Conservation (phyloP, 768 basidiomycete genomes). For the Mycena vitilis region DNA sequence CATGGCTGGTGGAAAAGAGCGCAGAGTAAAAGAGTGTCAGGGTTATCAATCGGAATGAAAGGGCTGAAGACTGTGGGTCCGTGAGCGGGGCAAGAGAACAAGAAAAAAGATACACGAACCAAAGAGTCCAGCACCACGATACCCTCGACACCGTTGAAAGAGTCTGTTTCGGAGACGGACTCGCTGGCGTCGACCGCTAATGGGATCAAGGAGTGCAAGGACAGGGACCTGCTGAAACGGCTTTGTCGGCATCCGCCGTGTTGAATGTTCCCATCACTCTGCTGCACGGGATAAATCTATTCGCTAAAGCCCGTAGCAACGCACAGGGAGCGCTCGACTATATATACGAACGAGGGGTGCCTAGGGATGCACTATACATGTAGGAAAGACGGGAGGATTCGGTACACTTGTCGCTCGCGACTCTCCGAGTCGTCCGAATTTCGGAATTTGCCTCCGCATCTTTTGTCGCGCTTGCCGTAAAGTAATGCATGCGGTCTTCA, state of each 20-base stretch:
- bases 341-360: no score
- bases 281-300: not conserved
- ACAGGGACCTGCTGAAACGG: not conserved
- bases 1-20: conserved; percentile 29
- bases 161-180: not conserved
- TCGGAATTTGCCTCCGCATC: no score
- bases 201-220: not conserved
- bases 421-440: no score
- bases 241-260: not conserved
- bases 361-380: no score
- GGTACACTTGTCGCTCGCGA: no score
- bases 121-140: conserved; percentile 1
- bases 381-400: no score
- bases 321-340: no score
- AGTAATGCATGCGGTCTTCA: no score
- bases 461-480: no score
- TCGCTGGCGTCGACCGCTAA: not conserved
- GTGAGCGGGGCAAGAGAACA: not conserved
- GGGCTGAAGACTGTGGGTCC: conserved; percentile 11
- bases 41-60: conserved; percentile 15
- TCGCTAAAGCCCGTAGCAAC: no score
- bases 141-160: not conserved
- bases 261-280: not conserved
- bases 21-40: conserved; percentile 32
- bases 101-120: not conserved